Evolutionary conservation across 805 yeast species (phyloP).

Genomic region (Kazachstania kunashirensis): DNA sequence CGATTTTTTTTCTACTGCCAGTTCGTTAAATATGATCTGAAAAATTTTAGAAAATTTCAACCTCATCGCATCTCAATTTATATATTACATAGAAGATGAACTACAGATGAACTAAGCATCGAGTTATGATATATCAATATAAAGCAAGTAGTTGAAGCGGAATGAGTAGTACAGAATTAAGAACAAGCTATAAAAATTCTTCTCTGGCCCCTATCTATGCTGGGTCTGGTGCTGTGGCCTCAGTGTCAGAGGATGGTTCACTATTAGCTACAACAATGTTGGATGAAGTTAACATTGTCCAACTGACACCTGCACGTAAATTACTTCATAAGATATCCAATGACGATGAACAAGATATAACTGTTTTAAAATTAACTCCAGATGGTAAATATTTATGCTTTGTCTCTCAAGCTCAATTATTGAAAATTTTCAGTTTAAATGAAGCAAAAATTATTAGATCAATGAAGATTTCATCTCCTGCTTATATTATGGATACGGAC

Average conservation of each 20-base stretch:
- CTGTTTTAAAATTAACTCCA: conserved; percentile 67
- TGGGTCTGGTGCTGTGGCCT: conserved; percentile 70
- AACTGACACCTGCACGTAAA: conserved; percentile 36
- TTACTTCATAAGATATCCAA: conserved; percentile 57
- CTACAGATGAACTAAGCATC: neutral
- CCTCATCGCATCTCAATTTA: conserved; percentile 7
- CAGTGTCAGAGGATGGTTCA: conserved; percentile 51
- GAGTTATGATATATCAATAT: neutral
- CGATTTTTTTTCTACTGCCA: neutral
- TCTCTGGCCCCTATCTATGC: conserved; percentile 69
- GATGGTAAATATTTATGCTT: conserved; percentile 63
- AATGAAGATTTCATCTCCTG: conserved; percentile 66
- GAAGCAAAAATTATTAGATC: conserved; percentile 35
- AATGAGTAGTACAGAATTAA: conserved; percentile 22
- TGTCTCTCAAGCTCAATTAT: conserved; percentile 74
- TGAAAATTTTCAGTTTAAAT: conserved; percentile 45
- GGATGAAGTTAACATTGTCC: conserved; percentile 66
- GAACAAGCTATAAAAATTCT: conserved; percentile 28
- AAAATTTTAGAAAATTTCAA: conserved; percentile 4
- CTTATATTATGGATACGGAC: conserved; percentile 69
- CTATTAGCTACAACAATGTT: conserved; percentile 70
- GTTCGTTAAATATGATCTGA: conserved; percentile 2
- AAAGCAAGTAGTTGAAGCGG: neutral
- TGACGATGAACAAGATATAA: conserved; percentile 69
- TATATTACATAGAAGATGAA: neutral